Conservation (phyloP, 371 early-diverging fungal genomes). For the Coemansia sp. region DNA sequence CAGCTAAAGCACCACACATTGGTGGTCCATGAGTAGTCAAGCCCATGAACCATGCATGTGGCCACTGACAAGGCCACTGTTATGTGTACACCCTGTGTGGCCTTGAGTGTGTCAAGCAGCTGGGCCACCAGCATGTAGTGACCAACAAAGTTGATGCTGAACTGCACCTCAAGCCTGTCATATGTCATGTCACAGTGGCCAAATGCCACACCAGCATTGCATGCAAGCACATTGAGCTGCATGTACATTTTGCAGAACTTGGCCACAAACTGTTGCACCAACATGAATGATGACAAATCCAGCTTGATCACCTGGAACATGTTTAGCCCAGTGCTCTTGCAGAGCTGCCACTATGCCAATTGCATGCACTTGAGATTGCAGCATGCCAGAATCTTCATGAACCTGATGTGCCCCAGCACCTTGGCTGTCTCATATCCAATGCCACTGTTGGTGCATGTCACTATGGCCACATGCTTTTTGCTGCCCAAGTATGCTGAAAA, state of each 20-base stretch:
- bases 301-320: conserved; percentile 32
- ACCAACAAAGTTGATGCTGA: conserved; percentile 44
- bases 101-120: conserved; percentile 17
- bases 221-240: conserved; percentile 28
- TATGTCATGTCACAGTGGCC: conserved; percentile 40
- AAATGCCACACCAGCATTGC: conserved; percentile 44
- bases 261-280: conserved; percentile 24
- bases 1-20: conserved; percentile 42
- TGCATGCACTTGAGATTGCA: conserved; percentile 19
- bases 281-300: conserved; percentile 41
- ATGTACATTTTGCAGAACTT: conserved; percentile 7
- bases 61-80: conserved; percentile 40
- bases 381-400: conserved; percentile 32
- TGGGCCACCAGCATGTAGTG: conserved; percentile 33
- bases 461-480: conserved; percentile 46
- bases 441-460: conserved; percentile 59
- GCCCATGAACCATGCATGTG: conserved; percentile 26
- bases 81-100: conserved; percentile 16
- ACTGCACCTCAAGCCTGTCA: conserved; percentile 42
- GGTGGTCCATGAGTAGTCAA: conserved; percentile 33
- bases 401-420: conserved; percentile 47
- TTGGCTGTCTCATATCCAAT: conserved; percentile 53
- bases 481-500: neutral
- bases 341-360: conserved; percentile 3
- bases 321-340: conserved; percentile 14